These are phyloP conservation scores for Ammopiptanthus mongolicus DNA, from an alignment of 306 rosid genomes.

Conservation along the genomic window DNA sequence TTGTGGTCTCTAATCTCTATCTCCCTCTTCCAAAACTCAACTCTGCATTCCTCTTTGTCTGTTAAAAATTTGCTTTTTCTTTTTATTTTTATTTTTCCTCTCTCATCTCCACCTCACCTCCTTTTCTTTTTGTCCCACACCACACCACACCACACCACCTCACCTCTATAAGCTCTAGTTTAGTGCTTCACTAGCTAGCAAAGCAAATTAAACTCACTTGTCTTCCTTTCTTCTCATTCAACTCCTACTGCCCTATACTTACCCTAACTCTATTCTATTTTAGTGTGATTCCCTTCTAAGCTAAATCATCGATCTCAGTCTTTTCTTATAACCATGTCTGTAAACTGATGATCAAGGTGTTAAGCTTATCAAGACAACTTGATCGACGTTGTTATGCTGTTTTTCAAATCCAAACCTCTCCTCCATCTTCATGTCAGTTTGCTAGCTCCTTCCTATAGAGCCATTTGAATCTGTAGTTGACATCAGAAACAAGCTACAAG, in stretches of 20 bases:
- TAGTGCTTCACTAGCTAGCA: conserved; percentile 47
- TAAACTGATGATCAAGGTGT: no score
- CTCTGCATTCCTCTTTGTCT: conserved; percentile 35
- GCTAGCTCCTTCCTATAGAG: not conserved
- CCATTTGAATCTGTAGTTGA: conserved; percentile 1
- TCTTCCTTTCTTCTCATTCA: not conserved
- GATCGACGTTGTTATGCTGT: not conserved
- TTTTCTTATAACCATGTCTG: conserved; percentile 9
- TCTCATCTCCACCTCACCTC: not conserved
- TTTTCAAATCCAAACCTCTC: not conserved
- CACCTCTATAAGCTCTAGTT: conserved; percentile 47
- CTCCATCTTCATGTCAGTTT: not conserved
- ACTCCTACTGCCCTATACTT: not conserved
- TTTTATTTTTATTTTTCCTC: not conserved
- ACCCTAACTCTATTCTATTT: conserved; percentile 17
- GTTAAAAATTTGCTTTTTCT: conserved; percentile 20
- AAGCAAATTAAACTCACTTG: conserved; percentile 16
- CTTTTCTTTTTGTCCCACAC: not conserved
- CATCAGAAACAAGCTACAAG: not conserved
- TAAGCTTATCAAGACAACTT: not conserved
- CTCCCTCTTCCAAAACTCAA: conserved; percentile 15
- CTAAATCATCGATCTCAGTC: not conserved
- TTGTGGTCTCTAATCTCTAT: not conserved
- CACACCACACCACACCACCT: conserved; percentile 24
- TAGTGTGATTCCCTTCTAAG: conserved; percentile 4